Evolutionary conservation across 768 basidiomycete genomes (phyloP).

Genomic region (Termitomyces sp.): DNA sequence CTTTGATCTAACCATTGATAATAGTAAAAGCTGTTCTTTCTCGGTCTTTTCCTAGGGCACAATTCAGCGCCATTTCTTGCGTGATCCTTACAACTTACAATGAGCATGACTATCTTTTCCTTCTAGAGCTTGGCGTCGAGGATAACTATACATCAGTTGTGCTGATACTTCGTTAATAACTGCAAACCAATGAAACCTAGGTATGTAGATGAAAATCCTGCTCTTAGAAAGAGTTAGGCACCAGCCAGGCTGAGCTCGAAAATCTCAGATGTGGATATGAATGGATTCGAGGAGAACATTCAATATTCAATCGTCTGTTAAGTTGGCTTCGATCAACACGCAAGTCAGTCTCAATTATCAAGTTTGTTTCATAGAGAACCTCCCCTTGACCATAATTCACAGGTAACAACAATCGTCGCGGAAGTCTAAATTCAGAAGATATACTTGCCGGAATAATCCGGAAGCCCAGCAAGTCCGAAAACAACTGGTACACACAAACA

Average conservation of each 20-base stretch:
- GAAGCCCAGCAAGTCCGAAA: constrained; percentile 17
- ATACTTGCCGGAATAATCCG: constrained; percentile 18
- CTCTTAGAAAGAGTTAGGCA: no score
- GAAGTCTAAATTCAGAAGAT: background rate
- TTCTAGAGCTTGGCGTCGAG: background rate
- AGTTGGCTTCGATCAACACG: background rate
- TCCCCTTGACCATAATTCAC: background rate
- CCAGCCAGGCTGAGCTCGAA: background rate
- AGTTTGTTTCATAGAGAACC: background rate
- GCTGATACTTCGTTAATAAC: background rate
- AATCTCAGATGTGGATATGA: background rate
- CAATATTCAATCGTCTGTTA: background rate
- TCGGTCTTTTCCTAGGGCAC: background rate
- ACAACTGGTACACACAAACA: constrained; percentile 17
- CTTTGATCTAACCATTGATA: no score
- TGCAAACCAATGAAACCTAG: background rate
- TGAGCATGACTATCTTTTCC: background rate
- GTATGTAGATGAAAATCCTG: background rate
- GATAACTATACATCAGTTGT: background rate
- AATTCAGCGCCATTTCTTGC: background rate
- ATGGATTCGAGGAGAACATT: background rate
- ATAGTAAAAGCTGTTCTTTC: background rate
- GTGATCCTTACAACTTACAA: background rate
- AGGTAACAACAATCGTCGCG: background rate
- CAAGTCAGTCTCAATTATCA: background rate